A percentile compares a stretch with the other conserved stretches of the same genome.
Evolutionary conservation across 352 stramenopile species (phyloP).

Genomic region (Phytophthora sp.): DNA sequence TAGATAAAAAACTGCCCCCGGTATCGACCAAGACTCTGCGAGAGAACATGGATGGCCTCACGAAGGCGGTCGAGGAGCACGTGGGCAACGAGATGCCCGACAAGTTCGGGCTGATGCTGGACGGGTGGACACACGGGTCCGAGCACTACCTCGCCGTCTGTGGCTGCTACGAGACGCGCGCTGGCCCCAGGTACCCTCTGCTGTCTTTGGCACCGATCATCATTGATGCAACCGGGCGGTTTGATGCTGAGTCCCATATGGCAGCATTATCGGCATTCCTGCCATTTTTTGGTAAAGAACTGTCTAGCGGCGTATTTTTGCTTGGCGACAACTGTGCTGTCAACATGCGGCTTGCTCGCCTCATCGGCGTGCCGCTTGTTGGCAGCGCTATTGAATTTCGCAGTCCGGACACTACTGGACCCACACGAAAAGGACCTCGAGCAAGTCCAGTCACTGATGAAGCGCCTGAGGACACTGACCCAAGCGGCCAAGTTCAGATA

Average conservation of each 20-base stretch:
- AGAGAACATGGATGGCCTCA: not conserved
- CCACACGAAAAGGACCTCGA: constrained; percentile 1
- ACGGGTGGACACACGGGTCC: constrained; percentile 1
- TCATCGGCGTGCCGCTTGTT: constrained; percentile 6
- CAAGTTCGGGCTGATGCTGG: not conserved
- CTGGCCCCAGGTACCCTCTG: not conserved
- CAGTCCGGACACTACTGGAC: not conserved
- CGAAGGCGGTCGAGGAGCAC: not conserved
- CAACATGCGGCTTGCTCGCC: constrained; percentile 3
- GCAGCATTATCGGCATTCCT: not conserved
- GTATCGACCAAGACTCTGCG: not conserved
- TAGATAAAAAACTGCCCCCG: not conserved
- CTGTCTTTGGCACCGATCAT: not conserved
- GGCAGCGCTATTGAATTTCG: constrained; percentile 11
- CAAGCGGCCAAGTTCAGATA: constrained; percentile 12
- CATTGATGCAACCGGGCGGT: not conserved
- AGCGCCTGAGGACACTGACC: not conserved
- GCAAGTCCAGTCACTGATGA: constrained; percentile 9
- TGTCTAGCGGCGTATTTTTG: constrained; percentile 2
- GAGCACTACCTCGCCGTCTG: constrained; percentile 2
- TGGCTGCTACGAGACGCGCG: not conserved
- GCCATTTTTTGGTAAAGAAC: constrained; percentile 3
- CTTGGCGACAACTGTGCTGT: constrained; percentile 13
- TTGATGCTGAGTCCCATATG: not conserved
- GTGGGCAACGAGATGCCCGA: not conserved